These are phyloP conservation scores for Penicillium sp. DNA, from an alignment of 2,329 filamentous ascomycete species.

Conservation along the genomic window DNA sequence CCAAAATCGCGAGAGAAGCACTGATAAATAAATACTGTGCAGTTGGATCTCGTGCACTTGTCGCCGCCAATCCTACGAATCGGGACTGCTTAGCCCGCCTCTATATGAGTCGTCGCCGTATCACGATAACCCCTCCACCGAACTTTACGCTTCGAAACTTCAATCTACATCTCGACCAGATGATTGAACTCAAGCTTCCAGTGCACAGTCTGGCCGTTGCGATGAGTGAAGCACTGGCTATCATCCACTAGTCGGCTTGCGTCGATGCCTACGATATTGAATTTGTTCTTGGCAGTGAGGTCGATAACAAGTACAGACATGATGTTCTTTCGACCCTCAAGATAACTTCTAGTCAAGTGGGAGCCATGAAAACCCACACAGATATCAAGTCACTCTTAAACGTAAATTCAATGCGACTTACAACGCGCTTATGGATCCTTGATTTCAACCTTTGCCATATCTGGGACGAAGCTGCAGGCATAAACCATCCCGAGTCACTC, in stretches of 20 bases:
- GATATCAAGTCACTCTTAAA: neutral
- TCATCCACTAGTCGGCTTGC: constrained; percentile 11
- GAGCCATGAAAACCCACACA: constrained; percentile 3
- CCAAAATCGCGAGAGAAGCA: constrained; percentile 17
- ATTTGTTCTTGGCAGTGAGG: constrained; percentile 13
- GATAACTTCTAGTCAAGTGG: neutral
- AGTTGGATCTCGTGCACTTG: neutral
- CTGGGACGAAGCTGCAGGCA: constrained; percentile 1
- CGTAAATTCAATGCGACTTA: neutral
- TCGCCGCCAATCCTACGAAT: constrained; percentile 3
- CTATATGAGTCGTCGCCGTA: constrained; percentile 15
- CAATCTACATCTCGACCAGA: constrained; percentile 12
- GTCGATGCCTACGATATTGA: constrained; percentile 14
- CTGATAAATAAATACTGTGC: constrained; percentile 28
- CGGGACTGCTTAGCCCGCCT: constrained; percentile 20
- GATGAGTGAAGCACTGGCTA: constrained; percentile 6
- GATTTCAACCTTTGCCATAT: constrained; percentile 13
- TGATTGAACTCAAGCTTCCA: constrained; percentile 8
- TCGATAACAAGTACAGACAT: neutral
- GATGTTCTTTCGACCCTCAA: neutral
- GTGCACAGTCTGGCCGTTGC: neutral
- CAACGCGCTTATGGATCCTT: neutral
- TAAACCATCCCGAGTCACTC: constrained; percentile 2
- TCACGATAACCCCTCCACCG: neutral
- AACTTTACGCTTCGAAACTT: constrained; percentile 16